phyloP scores from a whole-genome alignment of 2,329 filamentous ascomycete genomes.

The Stachybotrys chlorohalonatus region DNA sequence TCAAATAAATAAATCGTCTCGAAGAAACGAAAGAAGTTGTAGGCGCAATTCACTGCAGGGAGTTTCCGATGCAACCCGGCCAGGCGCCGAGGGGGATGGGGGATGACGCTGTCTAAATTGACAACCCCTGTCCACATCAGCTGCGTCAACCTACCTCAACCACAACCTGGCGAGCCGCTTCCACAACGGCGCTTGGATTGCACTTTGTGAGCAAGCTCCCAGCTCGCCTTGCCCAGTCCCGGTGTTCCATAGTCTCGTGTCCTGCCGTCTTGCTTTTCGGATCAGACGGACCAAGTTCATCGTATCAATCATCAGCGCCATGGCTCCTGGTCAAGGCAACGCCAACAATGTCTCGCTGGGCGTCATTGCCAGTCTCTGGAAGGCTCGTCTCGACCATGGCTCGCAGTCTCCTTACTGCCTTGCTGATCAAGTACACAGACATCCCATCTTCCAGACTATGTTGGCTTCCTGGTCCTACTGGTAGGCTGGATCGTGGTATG shows the following conservation, averaged over 20 bases:
- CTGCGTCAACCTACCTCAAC: neutral
- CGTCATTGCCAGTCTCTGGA: slow-evolving; percentile 35
- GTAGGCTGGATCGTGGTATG: slow-evolving; percentile 54
- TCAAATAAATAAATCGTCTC: too few species aligned
- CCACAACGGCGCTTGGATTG: neutral
- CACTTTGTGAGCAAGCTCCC: neutral
- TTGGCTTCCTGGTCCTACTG: slow-evolving; percentile 66
- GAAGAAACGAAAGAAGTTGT: too few species aligned
- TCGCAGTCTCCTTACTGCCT: neutral
- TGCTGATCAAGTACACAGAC: slow-evolving; percentile 35
- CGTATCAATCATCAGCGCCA: slow-evolving; percentile 3
- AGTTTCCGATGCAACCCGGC: too few species aligned
- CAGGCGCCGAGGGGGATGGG: too few species aligned
- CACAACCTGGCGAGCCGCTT: neutral
- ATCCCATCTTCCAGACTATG: slow-evolving; percentile 82
- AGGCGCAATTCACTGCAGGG: too few species aligned
- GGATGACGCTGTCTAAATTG: neutral
- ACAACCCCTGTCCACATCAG: neutral
- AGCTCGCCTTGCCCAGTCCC: too few species aligned
- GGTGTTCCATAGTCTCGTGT: too few species aligned
- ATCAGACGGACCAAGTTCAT: neutral
- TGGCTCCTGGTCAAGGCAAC: slow-evolving; percentile 11
- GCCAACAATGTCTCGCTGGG: slow-evolving; percentile 12
- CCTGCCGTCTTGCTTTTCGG: neutral
- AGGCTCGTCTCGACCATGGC: slow-evolving; percentile 18